These are phyloP conservation scores for Symbiodinium natans DNA, from an alignment of 73 alveolate species.

Conservation along the genomic window DNA sequence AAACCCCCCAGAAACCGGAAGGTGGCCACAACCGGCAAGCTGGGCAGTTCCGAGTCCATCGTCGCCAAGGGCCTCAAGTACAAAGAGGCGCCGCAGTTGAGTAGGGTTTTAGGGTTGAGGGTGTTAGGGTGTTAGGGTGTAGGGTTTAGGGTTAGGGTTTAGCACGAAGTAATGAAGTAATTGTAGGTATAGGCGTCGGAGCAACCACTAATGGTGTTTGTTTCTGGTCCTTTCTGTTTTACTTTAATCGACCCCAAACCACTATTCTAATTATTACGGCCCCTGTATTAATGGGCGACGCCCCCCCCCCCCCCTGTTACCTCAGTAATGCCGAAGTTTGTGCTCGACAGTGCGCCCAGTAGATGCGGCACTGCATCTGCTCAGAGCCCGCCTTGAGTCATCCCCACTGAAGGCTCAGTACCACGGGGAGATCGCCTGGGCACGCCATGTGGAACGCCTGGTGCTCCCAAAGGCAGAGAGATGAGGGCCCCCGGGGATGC, in stretches of 20 bases:
- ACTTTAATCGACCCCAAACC: too few species aligned
- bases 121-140: neutral
- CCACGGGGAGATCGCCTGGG: conserved; percentile 93
- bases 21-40: conserved; percentile 92
- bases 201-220: neutral
- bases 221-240: too few species aligned
- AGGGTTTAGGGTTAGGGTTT: neutral
- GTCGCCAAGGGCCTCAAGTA: conserved; percentile 85
- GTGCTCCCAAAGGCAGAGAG: conserved; percentile 76
- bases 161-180: neutral
- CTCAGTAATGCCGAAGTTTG: too few species aligned
- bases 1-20: too few species aligned
- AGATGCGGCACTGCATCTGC: too few species aligned
- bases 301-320: too few species aligned
- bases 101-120: neutral
- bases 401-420: conserved; percentile 81
- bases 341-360: too few species aligned
- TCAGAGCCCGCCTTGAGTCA: too few species aligned
- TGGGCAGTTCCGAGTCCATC: conserved; percentile 70
- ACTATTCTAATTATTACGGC: too few species aligned
- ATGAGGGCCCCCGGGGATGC: too few species aligned
- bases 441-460: conserved; percentile 88
- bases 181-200: neutral
- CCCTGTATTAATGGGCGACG: too few species aligned
- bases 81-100: conserved; percentile 36